A percentile compares a stretch with the other conserved stretches of the same genome.
These are phyloP conservation scores for Epichloe brachyelytri DNA, from an alignment of 2,329 filamentous ascomycete genomes.

Conservation along the genomic window DNA sequence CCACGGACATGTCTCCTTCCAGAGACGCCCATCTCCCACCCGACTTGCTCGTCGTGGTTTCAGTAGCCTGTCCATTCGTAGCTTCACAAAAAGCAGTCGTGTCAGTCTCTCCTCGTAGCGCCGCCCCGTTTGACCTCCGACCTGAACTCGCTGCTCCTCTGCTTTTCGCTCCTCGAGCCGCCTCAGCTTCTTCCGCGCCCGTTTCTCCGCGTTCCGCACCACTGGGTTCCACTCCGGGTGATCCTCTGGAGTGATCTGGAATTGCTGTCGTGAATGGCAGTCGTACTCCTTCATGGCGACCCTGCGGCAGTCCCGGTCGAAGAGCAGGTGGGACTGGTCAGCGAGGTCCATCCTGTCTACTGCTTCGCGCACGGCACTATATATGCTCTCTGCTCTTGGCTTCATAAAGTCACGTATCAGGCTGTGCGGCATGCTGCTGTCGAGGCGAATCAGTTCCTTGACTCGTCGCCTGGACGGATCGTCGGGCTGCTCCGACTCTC, in stretches of 20 bases:
- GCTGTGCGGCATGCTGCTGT: slow-evolving; percentile 1
- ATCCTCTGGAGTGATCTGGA: background rate
- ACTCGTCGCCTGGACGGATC: background rate
- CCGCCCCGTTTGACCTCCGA: background rate
- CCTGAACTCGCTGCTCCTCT: background rate
- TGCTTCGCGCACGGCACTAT: slow-evolving; percentile 1
- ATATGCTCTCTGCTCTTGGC: background rate
- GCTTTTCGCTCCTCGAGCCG: background rate
- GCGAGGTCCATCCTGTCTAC: background rate
- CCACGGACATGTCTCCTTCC: too few species aligned
- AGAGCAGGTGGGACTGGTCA: slow-evolving; percentile 1
- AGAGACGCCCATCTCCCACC: too few species aligned
- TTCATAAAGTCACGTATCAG: slow-evolving; percentile 5
- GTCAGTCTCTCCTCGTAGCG: background rate
- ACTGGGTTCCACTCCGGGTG: slow-evolving; percentile 1
- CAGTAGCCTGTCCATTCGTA: background rate
- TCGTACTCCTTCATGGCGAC: slow-evolving; percentile 1
- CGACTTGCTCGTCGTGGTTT: background rate
- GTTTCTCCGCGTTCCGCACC: slow-evolving; percentile 2
- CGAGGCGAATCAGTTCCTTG: background rate
- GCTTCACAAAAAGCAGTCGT: background rate
- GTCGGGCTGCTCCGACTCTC: background rate
- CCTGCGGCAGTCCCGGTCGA: background rate
- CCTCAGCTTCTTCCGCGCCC: background rate
- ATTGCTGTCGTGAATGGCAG: background rate